Base-by-base conservation (phyloP, 2,329 filamentous ascomycete species). In the Talaromyces sp. region DNA sequence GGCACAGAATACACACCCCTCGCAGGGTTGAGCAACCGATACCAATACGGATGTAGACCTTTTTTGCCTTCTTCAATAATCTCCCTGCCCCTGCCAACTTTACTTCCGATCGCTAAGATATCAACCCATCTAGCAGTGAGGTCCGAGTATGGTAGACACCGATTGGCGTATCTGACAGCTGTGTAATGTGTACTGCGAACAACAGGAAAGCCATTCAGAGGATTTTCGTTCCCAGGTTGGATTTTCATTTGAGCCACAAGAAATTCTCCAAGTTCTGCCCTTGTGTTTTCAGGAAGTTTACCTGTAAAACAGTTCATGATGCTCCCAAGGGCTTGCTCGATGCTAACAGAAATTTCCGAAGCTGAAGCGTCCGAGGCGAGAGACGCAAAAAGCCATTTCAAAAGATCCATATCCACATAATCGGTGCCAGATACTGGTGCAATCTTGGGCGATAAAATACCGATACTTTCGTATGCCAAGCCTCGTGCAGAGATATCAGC, bases 381-480 rank as follows among this genome's bases (percentile, higher is more conserved):
- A 0, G 93, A 93, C 27, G 84, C 84, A 69, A 98, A 96, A 0
- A 98, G 81, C 89, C 91, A 98, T 56, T 83, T 84, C 65, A 85
- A 85, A 55, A 85, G 78, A 64, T 80, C 70, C 59, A 75, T 72
- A 49, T 74, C 85, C 81, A 82, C 66, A 76, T 75, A 64, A 13
- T 68, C 62, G 38, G 55, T 29, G 17, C 24, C 50, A 32, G 68
- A 67, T 46, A 65, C 64, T 50, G 73, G 74, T 13, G 79, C 84
- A 13, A 73, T 68, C 52, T 76, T 77, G 21, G 76, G 72, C 0
- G 89, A 87, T 26, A 98, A 76, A 14, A 95, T 83, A 0, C 93
- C 95, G 43, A 98, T 91, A 0, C 90, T 92, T 72, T 98, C 93
- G 73, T 97, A 98, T 1, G 89, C 92, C 69, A 89, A 87, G 6